A percentile compares a stretch with the other conserved stretches of the same genome.
These are phyloP conservation scores for Arthromyces matolae DNA, from an alignment of 768 basidiomycete species.

Conservation along the genomic window DNA sequence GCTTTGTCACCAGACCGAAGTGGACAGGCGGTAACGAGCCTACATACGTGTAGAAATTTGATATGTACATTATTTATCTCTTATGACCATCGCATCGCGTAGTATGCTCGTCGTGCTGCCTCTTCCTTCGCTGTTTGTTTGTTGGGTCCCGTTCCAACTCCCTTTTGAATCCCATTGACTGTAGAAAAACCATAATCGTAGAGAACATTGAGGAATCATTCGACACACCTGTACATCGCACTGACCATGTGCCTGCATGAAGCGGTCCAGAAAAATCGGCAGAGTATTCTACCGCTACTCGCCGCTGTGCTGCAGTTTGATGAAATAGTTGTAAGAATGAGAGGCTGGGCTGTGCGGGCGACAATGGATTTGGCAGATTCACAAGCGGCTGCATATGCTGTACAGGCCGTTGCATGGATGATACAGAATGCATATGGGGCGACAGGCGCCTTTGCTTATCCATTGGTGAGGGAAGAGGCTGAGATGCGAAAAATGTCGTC, in stretches of 20 bases:
- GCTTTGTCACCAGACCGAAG: no score
- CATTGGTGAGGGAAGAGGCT: constrained; percentile 27
- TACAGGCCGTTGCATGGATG: constrained; percentile 3
- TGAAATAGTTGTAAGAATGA: constrained; percentile 74
- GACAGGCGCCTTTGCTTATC: constrained; percentile 13
- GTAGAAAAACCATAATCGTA: constrained; percentile 7
- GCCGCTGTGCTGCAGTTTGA: constrained; percentile 64
- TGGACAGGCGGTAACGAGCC: no score
- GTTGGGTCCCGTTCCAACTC: constrained; percentile 58
- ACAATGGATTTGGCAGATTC: constrained; percentile 48
- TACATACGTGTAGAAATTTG: no score
- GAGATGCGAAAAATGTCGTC: constrained; percentile 31
- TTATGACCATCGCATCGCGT: constrained; percentile 71
- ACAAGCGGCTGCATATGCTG: constrained; percentile 14
- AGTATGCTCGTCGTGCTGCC: constrained; percentile 68
- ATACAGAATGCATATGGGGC: constrained; percentile 20
- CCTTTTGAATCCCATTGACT: constrained; percentile 73
- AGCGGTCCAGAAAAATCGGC: constrained; percentile 60
- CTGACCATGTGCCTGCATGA: constrained; percentile 66
- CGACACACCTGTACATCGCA: constrained; percentile 63
- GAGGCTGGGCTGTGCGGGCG: constrained; percentile 57
- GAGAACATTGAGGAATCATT: constrained; percentile 6
- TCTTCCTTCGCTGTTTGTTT: constrained; percentile 80
- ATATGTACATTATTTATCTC: no score
- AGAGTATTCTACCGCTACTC: constrained; percentile 57